Base-by-base conservation (phyloP, 257 asterid species). In the Fraxinus pennsylvanica region DNA sequence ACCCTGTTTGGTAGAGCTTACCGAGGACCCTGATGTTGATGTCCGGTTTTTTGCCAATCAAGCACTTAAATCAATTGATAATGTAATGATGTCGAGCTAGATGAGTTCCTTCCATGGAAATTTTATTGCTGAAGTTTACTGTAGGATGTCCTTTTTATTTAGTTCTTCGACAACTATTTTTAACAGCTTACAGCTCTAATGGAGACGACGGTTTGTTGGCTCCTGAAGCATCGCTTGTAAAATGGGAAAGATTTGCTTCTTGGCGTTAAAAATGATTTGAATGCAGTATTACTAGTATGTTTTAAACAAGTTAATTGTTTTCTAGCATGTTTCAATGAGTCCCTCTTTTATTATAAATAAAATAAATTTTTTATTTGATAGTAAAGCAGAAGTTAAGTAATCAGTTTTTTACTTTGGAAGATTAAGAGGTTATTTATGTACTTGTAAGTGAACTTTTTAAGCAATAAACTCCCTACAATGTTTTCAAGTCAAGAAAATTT, bases 11-110 rank as follows among this genome's bases (percentile, higher is more conserved):
- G 88, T 85, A 38, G 96, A 91, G 84, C 89, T 91, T 9, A 77
- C 81, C 0, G 93, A 91, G 81, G 96, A 91, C 72, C 92, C 96
- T 17, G 96, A 91, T 77, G 96, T 91, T 3, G 96, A 91, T 87
- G 96, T 91, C 15, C 89, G 96, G 43, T 87, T 74, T 76, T 89
- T 83, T 9, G 92, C 93, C 67, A 89, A 84, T 77, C 88, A 91
- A 78, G 96, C 93, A 43, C 85, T 91, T 65, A 88, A 82, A 67
- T 86, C 91, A 12, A 86, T 87, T 9, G 96, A 89, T 79, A 83
- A 68, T 52, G 91, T 81, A 74, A 86, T 86, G 94, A 88, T 90
- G 91, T 85, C 92, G 41, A 86, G 86, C 82, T 90, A 86, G 81
- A 79, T 54, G 22, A 33, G 71, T 47, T 71, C 36, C 35, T 59